These are phyloP conservation scores for Mycena venus DNA, from an alignment of 768 basidiomycete species.

Conservation along the genomic window DNA sequence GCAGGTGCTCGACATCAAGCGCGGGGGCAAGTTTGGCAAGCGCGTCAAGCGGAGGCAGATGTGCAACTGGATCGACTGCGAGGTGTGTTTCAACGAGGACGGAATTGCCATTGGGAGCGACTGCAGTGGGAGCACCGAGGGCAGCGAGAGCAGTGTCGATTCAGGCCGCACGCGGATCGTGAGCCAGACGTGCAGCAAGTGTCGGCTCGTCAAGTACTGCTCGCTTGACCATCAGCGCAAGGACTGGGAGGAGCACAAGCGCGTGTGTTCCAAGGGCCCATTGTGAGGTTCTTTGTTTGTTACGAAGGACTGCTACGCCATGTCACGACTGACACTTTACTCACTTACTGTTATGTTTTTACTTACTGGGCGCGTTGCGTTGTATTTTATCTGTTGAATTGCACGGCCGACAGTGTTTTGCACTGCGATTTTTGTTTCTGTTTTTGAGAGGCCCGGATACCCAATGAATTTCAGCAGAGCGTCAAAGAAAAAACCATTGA, in stretches of 20 bases:
- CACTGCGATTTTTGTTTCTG: too few species aligned
- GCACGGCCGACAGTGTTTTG: too few species aligned
- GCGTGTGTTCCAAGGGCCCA: constrained; percentile 64
- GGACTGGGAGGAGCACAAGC: constrained; percentile 84
- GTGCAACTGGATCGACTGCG: constrained; percentile 89
- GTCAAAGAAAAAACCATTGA: background rate
- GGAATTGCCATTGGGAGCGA: constrained; percentile 32
- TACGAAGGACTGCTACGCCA: constrained; percentile 9
- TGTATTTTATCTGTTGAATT: background rate
- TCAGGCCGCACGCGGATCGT: constrained; percentile 45
- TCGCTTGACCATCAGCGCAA: constrained; percentile 80
- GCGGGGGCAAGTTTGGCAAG: constrained; percentile 64
- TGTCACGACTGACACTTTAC: background rate
- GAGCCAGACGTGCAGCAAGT: constrained; percentile 81
- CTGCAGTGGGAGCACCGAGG: constrained; percentile 54
- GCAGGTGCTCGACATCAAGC: constrained; percentile 71
- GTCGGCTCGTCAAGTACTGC: constrained; percentile 84
- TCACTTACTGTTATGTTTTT: constrained; percentile 21
- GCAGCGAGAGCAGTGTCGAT: constrained; percentile 58
- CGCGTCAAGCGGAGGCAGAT: constrained; percentile 70
- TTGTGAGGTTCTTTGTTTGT: background rate
- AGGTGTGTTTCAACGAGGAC: constrained; percentile 69
- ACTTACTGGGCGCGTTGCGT: constrained; percentile 9
- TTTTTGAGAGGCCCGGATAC: too few species aligned
- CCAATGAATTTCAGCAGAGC: too few species aligned